A percentile compares a stretch with the other conserved stretches of the same genome.
Evolutionary conservation across 768 basidiomycete species (phyloP).

Genomic region (Hypholoma sublateritium): DNA sequence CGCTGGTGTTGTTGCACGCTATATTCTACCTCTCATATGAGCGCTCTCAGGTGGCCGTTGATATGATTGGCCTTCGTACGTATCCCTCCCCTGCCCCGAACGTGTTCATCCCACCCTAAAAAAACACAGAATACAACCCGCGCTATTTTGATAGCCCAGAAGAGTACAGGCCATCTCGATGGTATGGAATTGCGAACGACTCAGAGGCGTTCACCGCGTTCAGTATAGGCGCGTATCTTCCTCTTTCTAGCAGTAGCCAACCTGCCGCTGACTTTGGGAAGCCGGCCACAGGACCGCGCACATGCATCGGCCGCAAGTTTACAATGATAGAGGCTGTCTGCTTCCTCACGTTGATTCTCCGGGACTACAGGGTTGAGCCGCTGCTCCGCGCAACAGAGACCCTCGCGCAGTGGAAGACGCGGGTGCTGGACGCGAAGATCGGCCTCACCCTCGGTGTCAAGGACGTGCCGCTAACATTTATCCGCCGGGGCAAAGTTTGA

Average conservation of each 20-base stretch:
- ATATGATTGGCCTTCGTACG: constrained; percentile 52
- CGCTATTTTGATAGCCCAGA: constrained; percentile 48
- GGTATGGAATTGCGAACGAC: constrained; percentile 42
- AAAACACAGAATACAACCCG: constrained; percentile 44
- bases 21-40: neutral
- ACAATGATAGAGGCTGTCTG: constrained; percentile 52
- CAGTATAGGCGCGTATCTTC: constrained; percentile 36
- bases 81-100: constrained; percentile 1
- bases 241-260: neutral
- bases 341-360: constrained; percentile 51
- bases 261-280: too few species aligned
- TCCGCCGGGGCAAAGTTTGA: constrained; percentile 17
- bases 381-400: constrained; percentile 38
- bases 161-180: constrained; percentile 49
- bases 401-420: constrained; percentile 32
- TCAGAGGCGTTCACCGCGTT: constrained; percentile 47
- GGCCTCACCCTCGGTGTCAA: constrained; percentile 33
- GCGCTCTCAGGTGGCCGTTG: constrained; percentile 36
- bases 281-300: constrained; percentile 39
- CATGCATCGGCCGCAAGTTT: constrained; percentile 57
- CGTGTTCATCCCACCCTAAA: neutral
- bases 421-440: constrained; percentile 37
- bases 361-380: constrained; percentile 54
- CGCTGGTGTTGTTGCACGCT: neutral
- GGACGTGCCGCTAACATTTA: constrained; percentile 33